Conservation (phyloP, 2,329 filamentous ascomycete species). For the Monosporascus sp. region DNA sequence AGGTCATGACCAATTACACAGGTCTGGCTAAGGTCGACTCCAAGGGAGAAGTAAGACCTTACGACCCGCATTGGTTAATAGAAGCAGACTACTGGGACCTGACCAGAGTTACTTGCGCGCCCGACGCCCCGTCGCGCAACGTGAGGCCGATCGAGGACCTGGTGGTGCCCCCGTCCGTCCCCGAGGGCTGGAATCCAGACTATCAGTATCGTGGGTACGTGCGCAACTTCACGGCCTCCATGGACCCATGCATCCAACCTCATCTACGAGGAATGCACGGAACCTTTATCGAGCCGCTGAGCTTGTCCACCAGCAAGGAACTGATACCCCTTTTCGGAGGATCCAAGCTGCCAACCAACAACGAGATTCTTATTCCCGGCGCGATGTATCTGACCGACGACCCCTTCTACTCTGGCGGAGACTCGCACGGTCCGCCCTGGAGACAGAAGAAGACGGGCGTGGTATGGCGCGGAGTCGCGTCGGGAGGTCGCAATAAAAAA, state of each 20-base stretch:
- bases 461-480: conserved; percentile 62
- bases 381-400: conserved; percentile 59
- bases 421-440: conserved; percentile 53
- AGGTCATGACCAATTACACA: conserved; percentile 35
- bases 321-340: conserved; percentile 56
- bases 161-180: conserved; percentile 24
- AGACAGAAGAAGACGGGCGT: conserved; percentile 48
- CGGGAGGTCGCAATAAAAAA: conserved; percentile 48
- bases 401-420: conserved; percentile 53
- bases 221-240: conserved; percentile 50
- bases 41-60: conserved; percentile 7
- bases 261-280: conserved; percentile 43
- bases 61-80: conserved; percentile 33
- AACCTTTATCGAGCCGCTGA: conserved; percentile 48
- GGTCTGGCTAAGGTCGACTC: conserved; percentile 16
- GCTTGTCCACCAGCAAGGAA: conserved; percentile 43
- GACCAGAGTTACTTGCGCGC: conserved; percentile 43
- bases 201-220: conserved; percentile 41
- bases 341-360: conserved; percentile 55
- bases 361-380: conserved; percentile 57
- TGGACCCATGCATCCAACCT: conserved; percentile 52
- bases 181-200: conserved; percentile 14
- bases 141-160: conserved; percentile 25
- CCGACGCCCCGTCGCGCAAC: conserved; percentile 41
- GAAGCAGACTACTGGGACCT: conserved; percentile 44